A percentile compares a stretch with the other conserved stretches of the same genome.
Evolutionary conservation across 306 rosid genomes (phyloP).

Genomic region (Gleditsia sinensis): DNA sequence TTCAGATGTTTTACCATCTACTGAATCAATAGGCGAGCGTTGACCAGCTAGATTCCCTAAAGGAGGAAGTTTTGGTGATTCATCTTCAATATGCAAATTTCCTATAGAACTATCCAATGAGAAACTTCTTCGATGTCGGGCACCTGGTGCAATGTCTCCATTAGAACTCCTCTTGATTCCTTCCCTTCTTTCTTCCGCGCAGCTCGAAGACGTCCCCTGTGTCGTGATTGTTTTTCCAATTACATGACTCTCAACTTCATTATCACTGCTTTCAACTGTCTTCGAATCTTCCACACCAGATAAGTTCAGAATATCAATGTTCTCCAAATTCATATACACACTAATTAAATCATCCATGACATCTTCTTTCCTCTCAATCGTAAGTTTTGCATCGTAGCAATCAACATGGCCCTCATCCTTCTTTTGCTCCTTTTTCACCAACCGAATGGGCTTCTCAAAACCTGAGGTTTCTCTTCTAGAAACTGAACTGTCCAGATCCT

Average conservation of each 20-base stretch:
- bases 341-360: slow-evolving; percentile 63
- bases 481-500: slow-evolving; percentile 38
- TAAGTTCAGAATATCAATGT: slow-evolving; percentile 55
- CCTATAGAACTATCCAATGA: slow-evolving; percentile 84
- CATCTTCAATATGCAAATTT: slow-evolving; percentile 58
- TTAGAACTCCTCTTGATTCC: slow-evolving; percentile 67
- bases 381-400: slow-evolving; percentile 35
- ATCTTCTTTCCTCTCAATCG: slow-evolving; percentile 52
- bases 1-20: slow-evolving; percentile 53
- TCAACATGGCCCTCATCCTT: slow-evolving; percentile 39
- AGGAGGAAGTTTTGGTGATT: slow-evolving; percentile 50
- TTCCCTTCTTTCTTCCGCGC: slow-evolving; percentile 58
- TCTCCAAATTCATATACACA: slow-evolving; percentile 75
- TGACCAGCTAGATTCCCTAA: slow-evolving; percentile 44
- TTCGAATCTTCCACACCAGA: slow-evolving; percentile 67
- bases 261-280: slow-evolving; percentile 84
- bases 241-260: slow-evolving; percentile 73
- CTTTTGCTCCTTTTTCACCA: slow-evolving; percentile 42
- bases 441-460: slow-evolving; percentile 52
- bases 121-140: slow-evolving; percentile 71
- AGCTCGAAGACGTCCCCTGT: slow-evolving; percentile 48
- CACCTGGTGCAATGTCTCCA: slow-evolving; percentile 49
- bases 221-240: slow-evolving; percentile 37
- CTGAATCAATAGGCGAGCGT: slow-evolving; percentile 55
- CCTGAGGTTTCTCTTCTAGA: slow-evolving; percentile 47